These are phyloP conservation scores for Aureobasidium sp. DNA, from an alignment of 2,329 filamentous ascomycete genomes.

Conservation along the genomic window DNA sequence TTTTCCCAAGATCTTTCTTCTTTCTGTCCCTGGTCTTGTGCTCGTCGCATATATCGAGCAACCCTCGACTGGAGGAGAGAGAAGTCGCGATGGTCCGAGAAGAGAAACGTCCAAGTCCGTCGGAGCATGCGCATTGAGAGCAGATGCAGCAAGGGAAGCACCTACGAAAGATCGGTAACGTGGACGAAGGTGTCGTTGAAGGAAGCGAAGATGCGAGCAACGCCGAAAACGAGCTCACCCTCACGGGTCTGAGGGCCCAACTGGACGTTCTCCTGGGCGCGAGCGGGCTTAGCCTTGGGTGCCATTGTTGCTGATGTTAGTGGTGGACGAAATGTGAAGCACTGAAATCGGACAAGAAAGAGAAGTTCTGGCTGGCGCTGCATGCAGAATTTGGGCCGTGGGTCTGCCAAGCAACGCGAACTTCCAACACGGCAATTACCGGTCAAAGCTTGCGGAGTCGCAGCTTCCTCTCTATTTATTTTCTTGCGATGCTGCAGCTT, in stretches of 20 bases:
- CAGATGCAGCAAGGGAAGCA: slow-evolving; percentile 18
- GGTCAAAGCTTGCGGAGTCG: background rate
- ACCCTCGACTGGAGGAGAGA: background rate
- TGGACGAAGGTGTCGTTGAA: slow-evolving; percentile 66
- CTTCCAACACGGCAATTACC: background rate
- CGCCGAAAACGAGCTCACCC: slow-evolving; percentile 96
- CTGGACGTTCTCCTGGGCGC: slow-evolving; percentile 92
- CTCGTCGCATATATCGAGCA: slow-evolving; percentile 1
- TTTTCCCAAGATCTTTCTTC: background rate
- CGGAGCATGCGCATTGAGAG: slow-evolving; percentile 2
- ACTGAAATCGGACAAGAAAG: slow-evolving; percentile 10
- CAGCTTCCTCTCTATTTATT: slow-evolving; percentile 8
- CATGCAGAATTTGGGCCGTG: slow-evolving; percentile 12
- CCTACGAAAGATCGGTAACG: slow-evolving; percentile 84
- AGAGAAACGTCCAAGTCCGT: background rate
- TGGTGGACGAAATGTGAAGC: slow-evolving; percentile 5
- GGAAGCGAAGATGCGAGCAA: slow-evolving; percentile 95
- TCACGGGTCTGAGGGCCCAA: slow-evolving; percentile 94
- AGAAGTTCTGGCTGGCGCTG: background rate
- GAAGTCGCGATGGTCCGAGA: background rate
- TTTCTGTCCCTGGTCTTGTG: background rate
- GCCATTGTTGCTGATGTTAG: slow-evolving; percentile 61
- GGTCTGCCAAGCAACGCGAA: slow-evolving; percentile 6
- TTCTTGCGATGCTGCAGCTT: slow-evolving; percentile 12
- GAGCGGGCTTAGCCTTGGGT: slow-evolving; percentile 77